Base-by-base conservation (phyloP, 495 filamentous ascomycete species). In the Penicillium pancosmium region DNA sequence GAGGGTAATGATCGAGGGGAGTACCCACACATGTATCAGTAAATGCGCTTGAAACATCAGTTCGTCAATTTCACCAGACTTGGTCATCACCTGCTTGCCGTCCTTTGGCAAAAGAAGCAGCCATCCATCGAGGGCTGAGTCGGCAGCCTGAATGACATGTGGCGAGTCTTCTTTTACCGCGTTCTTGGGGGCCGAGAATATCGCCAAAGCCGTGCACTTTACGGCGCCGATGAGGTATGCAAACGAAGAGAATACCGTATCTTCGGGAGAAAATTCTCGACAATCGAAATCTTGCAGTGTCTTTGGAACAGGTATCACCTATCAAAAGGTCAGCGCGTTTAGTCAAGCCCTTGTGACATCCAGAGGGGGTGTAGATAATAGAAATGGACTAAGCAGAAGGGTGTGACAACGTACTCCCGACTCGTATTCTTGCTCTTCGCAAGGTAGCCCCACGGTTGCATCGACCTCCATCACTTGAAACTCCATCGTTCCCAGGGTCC, bases 231-330 rank as follows among this genome's bases (percentile, higher is more conserved):
- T 84, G 11, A 90, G 87, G 63, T 93, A 92, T 4, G 89, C 78
- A 57, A 88, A 91, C 4, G 89, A 92, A 15, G 89, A 92, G 66
- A 90, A 93, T n/a, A 74, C 71, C n/a, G 78, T 76, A 27, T 85
- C 80, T 41, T 87, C 83, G 7, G 73, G 74, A 4, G 80, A 75
- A 63, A 92, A 91, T 50, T 85, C 73, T 35, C 86, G 80, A 59
- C 86, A 83, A 61, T 93, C 86, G 64, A 91, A 91, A 41, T 92
- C 87, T 58, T 88, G 79, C 10, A 91, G 71, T 18, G 83, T 86
- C 60, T 77, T 80, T 1, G 87, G 79, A 2, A 73, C 68, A 0
- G 86, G 87, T 44, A 92, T 88, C 36, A 76, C 68, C 88, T 91
- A 54, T 47, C 33, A 54, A 15, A 3, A 40, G 23, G 46, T 48